Percentiles rank a stretch among this genome's conserved stretches.
Evolutionary conservation across 2,329 filamentous ascomycete species (phyloP).

Genomic region (Sphaceloma murrayae): DNA sequence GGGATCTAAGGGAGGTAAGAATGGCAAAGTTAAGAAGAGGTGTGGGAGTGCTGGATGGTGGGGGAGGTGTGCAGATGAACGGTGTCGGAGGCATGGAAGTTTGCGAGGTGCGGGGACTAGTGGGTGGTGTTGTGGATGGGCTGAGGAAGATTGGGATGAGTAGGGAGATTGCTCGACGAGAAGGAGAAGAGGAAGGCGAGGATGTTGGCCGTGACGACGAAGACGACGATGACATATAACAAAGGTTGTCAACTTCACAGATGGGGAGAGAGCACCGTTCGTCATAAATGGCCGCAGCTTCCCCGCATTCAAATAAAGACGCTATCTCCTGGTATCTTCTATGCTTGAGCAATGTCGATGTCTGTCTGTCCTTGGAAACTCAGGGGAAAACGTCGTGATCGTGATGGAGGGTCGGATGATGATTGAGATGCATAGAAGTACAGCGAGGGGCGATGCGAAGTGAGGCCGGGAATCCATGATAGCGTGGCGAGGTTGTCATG

Average conservation of each 20-base stretch:
- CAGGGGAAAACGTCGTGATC: conserved; percentile 13
- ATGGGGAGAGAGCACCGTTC: neutral
- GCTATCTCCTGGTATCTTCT: conserved; percentile 17
- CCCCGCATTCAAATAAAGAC: conserved; percentile 10
- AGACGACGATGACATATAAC: conserved; percentile 48
- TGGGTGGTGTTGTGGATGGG: conserved; percentile 78
- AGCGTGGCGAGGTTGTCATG: neutral
- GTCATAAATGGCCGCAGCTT: conserved; percentile 10
- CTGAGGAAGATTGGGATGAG: conserved; percentile 73
- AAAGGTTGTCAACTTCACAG: conserved; percentile 3
- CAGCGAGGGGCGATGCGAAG: conserved; percentile 1
- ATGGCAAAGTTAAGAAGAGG: conserved; percentile 80
- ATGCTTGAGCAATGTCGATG: conserved; percentile 13
- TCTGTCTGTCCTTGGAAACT: conserved; percentile 14
- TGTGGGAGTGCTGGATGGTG: conserved; percentile 60
- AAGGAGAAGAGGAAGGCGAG: conserved; percentile 62
- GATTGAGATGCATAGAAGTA: conserved; percentile 12
- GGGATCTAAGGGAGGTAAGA: conserved; percentile 77
- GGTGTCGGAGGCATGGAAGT: conserved; percentile 92
- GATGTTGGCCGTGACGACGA: conserved; percentile 46
- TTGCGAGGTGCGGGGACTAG: conserved; percentile 73
- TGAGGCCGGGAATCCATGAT: neutral
- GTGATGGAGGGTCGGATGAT: conserved; percentile 5
- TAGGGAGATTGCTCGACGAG: conserved; percentile 64
- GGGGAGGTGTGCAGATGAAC: conserved; percentile 60